Conservation (phyloP, 2,329 filamentous ascomycete species). For the Sarocladium strictum region DNA sequence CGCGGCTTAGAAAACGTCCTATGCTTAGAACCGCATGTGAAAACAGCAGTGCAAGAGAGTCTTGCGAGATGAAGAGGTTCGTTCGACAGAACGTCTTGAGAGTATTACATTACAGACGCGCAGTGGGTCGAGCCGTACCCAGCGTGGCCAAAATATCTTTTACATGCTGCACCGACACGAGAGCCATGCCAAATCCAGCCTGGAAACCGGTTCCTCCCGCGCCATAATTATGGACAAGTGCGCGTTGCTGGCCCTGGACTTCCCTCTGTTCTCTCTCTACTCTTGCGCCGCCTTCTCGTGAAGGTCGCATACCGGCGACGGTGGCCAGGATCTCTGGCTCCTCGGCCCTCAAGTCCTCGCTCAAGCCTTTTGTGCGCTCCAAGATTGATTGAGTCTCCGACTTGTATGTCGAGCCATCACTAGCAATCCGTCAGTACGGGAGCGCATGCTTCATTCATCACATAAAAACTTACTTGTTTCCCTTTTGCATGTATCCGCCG, state of each 20-base stretch:
- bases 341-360: conserved; percentile 20
- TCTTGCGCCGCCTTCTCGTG: conserved; percentile 33
- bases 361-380: conserved; percentile 25
- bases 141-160: conserved; percentile 20
- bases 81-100: neutral
- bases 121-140: neutral
- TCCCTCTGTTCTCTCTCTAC: conserved; percentile 33
- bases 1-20: conserved; percentile 15
- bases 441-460: neutral
- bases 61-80: neutral
- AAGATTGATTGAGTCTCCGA: conserved; percentile 32
- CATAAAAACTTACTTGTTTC: conserved; percentile 20
- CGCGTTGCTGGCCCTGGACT: conserved; percentile 18
- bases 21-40: conserved; percentile 14
- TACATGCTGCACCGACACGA: conserved; percentile 25
- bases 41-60: neutral
- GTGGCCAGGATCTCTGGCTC: conserved; percentile 25
- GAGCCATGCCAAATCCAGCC: conserved; percentile 34
- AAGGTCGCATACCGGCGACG: conserved; percentile 27
- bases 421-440: conserved; percentile 10
- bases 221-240: conserved; percentile 37
- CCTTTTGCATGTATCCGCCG: conserved; percentile 34
- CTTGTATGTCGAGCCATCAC: conserved; percentile 28
- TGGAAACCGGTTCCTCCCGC: conserved; percentile 40
- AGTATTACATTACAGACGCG: neutral